These are phyloP conservation scores for Epichloe baconii DNA, from an alignment of 2,329 filamentous ascomycete species.

Conservation along the genomic window DNA sequence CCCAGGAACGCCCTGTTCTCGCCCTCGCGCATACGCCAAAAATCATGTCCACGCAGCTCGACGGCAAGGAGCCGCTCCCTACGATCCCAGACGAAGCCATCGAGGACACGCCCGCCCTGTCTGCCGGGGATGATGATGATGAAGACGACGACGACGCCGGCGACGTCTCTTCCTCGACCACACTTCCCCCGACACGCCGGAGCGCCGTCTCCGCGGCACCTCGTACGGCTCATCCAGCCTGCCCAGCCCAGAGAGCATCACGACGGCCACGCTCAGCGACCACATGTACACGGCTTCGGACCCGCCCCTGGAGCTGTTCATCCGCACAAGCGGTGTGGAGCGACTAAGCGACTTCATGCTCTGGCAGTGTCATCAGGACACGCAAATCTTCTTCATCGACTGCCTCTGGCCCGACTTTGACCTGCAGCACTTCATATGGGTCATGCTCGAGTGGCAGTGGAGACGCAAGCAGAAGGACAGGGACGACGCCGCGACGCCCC, in stretches of 20 bases:
- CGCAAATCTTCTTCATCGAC: conserved; percentile 82
- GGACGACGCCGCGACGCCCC: conserved; percentile 25
- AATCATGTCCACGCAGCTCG: conserved; percentile 56
- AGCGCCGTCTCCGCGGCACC: conserved; percentile 22
- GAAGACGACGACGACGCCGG: conserved; percentile 32
- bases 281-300: conserved; percentile 81
- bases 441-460: conserved; percentile 82
- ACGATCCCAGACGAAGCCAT: conserved; percentile 30
- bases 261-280: conserved; percentile 62
- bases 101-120: not conserved
- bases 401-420: conserved; percentile 96
- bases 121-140: conserved; percentile 22
- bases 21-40: conserved; percentile 73
- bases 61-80: conserved; percentile 32
- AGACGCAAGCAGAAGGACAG: conserved; percentile 43
- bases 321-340: conserved; percentile 87
- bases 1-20: conserved; percentile 64
- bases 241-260: conserved; percentile 76
- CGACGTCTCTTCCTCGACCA: conserved; percentile 40
- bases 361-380: conserved; percentile 92
- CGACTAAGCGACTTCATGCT: conserved; percentile 96
- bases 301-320: conserved; percentile 79
- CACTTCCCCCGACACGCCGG: conserved; percentile 42
- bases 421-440: conserved; percentile 82
- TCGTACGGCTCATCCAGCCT: conserved; percentile 25